Percentiles rank a stretch among this genome's conserved stretches.
phyloP scores from a whole-genome alignment of 73 alveolate genomes.

The Breviolum minutum region DNA sequence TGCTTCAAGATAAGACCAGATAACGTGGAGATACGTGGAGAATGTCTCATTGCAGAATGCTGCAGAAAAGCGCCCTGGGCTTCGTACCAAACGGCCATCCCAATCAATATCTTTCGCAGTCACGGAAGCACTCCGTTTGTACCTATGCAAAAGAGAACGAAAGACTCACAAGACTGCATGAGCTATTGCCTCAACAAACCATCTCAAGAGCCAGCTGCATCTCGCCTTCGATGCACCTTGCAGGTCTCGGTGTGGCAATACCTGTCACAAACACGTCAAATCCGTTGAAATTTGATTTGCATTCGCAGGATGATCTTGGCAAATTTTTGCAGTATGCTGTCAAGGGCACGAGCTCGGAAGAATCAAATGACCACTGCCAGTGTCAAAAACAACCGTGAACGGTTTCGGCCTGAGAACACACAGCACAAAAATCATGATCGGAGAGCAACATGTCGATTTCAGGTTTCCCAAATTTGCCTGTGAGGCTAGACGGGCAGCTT shows the following conservation, averaged over 20 bases:
- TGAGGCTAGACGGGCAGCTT: background rate
- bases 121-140: slow-evolving; percentile 57
- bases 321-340: background rate
- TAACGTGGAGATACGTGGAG: background rate
- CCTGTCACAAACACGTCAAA: background rate
- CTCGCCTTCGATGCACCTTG: slow-evolving; percentile 82
- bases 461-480: no score
- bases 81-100: slow-evolving; percentile 44
- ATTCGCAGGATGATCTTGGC: background rate
- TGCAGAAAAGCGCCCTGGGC: background rate
- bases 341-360: slow-evolving; percentile 72
- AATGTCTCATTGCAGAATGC: background rate
- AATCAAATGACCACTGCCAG: slow-evolving; percentile 87
- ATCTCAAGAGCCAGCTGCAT: background rate
- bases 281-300: background rate
- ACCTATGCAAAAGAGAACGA: background rate
- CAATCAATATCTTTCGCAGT: slow-evolving; percentile 84
- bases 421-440: background rate
- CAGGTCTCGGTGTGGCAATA: slow-evolving; percentile 82
- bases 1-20: background rate
- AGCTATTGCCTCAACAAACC: no score
- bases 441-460: no score
- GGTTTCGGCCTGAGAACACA: slow-evolving; percentile 30
- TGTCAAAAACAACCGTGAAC: slow-evolving; percentile 91
- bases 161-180: no score